Conservation (phyloP, 2,329 filamentous ascomycete genomes). For the Ascochyta pisi region DNA sequence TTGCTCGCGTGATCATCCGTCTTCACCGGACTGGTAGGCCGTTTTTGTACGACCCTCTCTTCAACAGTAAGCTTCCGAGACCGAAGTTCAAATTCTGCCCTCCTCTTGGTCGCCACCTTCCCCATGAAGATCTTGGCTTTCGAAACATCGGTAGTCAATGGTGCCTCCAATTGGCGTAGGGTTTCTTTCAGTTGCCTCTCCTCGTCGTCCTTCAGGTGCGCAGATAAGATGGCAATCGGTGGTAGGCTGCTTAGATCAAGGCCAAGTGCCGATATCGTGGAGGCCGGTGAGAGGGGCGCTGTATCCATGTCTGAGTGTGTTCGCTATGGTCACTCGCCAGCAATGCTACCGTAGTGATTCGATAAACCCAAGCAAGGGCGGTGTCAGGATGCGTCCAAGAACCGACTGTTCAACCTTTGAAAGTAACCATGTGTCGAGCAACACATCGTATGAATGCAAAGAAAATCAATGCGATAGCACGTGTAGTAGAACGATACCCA, state of each 20-base stretch:
- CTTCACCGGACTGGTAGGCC: conserved; percentile 22
- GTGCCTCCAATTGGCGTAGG: conserved; percentile 62
- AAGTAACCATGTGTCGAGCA: conserved; percentile 13
- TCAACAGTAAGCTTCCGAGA: conserved; percentile 67
- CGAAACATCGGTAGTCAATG: conserved; percentile 72
- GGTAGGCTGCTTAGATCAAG: conserved; percentile 59
- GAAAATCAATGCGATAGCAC: conserved; percentile 10
- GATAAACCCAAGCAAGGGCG: conserved; percentile 39
- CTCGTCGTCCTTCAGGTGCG: conserved; percentile 70
- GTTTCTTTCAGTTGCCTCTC: conserved; percentile 69
- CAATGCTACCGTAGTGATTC: conserved; percentile 26
- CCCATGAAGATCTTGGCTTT: conserved; percentile 79
- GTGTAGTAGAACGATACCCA: neutral
- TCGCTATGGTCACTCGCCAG: conserved; percentile 30
- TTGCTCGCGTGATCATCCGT: conserved; percentile 23
- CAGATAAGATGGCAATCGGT: conserved; percentile 74
- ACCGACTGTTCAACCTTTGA: conserved; percentile 28
- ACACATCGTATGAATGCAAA: conserved; percentile 29
- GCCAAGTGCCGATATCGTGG: conserved; percentile 22
- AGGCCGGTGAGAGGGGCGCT: conserved; percentile 26
- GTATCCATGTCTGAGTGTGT: conserved; percentile 28
- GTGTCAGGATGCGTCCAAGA: conserved; percentile 35
- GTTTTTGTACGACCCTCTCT: conserved; percentile 50
- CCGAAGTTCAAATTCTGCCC: conserved; percentile 80
- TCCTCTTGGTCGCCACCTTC: conserved; percentile 70